phyloP scores from a whole-genome alignment of 1,284 basidiomycete genomes.

The Austropuccinia psidii region DNA sequence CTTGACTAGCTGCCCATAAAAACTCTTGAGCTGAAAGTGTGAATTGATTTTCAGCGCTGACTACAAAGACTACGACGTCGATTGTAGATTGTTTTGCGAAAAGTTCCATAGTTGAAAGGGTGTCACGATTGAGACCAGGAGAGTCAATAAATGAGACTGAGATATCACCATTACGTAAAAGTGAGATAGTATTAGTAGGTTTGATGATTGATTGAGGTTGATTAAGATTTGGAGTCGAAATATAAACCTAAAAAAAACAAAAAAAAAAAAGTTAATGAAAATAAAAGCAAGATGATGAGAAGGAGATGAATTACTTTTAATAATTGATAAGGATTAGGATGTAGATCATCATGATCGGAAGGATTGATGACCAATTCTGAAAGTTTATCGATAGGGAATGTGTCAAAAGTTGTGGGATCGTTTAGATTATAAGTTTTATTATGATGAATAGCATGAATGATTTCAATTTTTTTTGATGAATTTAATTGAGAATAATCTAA shows the following conservation, averaged over 20 bases:
- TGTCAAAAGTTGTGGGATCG: slow-evolving; percentile 69
- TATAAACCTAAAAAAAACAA: slow-evolving; percentile 8
- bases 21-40: slow-evolving; percentile 94
- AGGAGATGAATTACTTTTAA: background rate
- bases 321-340: slow-evolving; percentile 29
- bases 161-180: slow-evolving; percentile 90
- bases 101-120: slow-evolving; percentile 86
- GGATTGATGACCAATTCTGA: slow-evolving; percentile 71
- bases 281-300: too few species aligned
- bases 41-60: slow-evolving; percentile 97
- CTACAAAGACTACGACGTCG: slow-evolving; percentile 96
- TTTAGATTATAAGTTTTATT: slow-evolving; percentile 62
- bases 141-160: slow-evolving; percentile 98
- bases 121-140: slow-evolving; percentile 93
- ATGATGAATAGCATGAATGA: slow-evolving; percentile 60
- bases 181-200: slow-evolving; percentile 55
- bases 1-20: slow-evolving; percentile 82
- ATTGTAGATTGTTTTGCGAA: slow-evolving; percentile 97
- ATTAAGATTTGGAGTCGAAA: slow-evolving; percentile 2
- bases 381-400: slow-evolving; percentile 62
- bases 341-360: slow-evolving; percentile 46
- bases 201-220: slow-evolving; percentile 45
- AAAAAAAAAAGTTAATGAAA: background rate
- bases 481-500: slow-evolving; percentile 77
- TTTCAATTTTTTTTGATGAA: slow-evolving; percentile 58